Evolutionary conservation across 2,329 filamentous ascomycete genomes (phyloP).

Genomic region (Hypoxylon sp.): DNA sequence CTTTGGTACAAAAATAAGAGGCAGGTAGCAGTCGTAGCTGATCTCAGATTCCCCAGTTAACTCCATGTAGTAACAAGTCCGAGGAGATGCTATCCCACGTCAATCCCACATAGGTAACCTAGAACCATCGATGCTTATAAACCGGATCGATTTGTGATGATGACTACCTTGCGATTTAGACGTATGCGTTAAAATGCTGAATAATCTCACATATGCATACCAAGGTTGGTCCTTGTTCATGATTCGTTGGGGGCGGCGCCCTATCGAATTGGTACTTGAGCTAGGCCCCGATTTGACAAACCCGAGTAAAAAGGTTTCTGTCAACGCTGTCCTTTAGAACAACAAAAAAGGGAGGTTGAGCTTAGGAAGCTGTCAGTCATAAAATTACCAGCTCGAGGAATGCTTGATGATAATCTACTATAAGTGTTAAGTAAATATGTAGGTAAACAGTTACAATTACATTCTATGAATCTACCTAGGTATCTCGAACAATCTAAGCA

Average conservation of each 20-base stretch:
- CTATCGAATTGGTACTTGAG: neutral
- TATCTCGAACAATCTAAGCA: neutral
- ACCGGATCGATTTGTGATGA: neutral
- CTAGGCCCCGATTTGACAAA: neutral
- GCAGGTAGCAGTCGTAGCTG: too few species aligned
- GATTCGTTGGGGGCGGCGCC: neutral
- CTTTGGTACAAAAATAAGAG: neutral
- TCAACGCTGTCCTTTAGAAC: neutral
- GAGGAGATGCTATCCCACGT: constrained; percentile 3
- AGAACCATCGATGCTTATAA: constrained; percentile 4
- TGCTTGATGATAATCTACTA: neutral
- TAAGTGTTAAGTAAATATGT: neutral
- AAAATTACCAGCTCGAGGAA: neutral
- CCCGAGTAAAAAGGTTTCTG: neutral
- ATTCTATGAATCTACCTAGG: neutral
- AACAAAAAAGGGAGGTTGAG: neutral
- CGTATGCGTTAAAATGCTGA: neutral
- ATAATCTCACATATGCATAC: neutral
- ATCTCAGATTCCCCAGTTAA: neutral
- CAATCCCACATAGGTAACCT: neutral
- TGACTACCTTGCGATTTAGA: neutral
- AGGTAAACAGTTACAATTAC: neutral
- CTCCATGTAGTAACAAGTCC: neutral
- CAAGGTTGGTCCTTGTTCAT: neutral
- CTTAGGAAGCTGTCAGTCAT: neutral